phyloP scores from a whole-genome alignment of 2,329 filamentous ascomycete species.

The Xylariales sp. region DNA sequence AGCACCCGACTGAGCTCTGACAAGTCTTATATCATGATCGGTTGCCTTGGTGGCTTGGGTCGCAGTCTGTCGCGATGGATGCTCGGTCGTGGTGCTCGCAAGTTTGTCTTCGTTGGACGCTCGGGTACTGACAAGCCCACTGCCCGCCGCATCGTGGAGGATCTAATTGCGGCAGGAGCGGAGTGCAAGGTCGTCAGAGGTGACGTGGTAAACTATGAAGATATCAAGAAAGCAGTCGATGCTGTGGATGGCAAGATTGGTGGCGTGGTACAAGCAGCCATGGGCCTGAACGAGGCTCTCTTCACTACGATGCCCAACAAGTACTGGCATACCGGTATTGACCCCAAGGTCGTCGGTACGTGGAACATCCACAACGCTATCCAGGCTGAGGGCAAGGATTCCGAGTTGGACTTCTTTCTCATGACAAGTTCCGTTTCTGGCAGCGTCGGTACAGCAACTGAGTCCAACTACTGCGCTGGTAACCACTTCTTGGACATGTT shows the following conservation, averaged over 20 bases:
- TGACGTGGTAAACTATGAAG: constrained; percentile 11
- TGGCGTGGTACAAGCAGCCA: constrained; percentile 21
- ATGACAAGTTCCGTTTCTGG: constrained; percentile 16
- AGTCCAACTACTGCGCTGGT: constrained; percentile 23
- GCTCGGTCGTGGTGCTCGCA: constrained; percentile 21
- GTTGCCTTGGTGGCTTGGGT: constrained; percentile 25
- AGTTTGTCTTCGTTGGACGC: constrained; percentile 26
- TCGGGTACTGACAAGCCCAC: constrained; percentile 19
- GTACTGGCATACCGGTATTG: neutral
- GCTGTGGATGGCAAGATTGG: constrained; percentile 10
- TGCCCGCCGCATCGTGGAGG: constrained; percentile 13
- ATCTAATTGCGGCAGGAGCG: constrained; percentile 15
- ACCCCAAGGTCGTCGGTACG: no score
- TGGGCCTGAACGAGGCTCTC: constrained; percentile 20
- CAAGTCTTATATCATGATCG: constrained; percentile 8
- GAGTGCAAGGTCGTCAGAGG: constrained; percentile 17
- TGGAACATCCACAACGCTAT: constrained; percentile 1
- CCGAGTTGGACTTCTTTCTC: constrained; percentile 28
- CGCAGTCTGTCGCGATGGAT: constrained; percentile 27
- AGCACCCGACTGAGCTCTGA: no score
- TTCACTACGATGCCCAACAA: constrained; percentile 1
- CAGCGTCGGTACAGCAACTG: constrained; percentile 16
- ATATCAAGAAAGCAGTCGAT: constrained; percentile 12
- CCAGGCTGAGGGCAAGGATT: constrained; percentile 1
- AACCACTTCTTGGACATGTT: constrained; percentile 25